Conservation (phyloP, 768 basidiomycete genomes). For the Suillus subaureus region DNA sequence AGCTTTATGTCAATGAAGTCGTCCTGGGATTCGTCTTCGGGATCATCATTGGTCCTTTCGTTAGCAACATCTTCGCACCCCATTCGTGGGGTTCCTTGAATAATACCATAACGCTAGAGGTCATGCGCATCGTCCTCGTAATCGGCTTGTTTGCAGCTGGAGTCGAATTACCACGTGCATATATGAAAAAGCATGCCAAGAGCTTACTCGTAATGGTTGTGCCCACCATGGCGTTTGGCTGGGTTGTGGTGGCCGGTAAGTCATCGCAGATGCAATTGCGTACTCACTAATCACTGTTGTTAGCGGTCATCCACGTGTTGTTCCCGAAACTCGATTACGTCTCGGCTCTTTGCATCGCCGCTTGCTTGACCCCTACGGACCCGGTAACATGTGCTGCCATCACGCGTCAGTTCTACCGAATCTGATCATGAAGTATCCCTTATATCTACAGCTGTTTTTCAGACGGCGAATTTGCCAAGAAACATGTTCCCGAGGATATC, state of each 20-base stretch:
- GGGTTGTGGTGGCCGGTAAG: constrained; percentile 75
- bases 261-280: constrained; percentile 8
- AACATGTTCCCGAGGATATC: constrained; percentile 72
- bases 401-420: constrained; percentile 50
- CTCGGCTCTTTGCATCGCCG: constrained; percentile 83
- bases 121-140: constrained; percentile 87
- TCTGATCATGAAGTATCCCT: background rate
- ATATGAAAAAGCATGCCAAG: constrained; percentile 78
- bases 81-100: constrained; percentile 62
- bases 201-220: constrained; percentile 71
- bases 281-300: background rate
- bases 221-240: constrained; percentile 83
- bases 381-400: constrained; percentile 89
- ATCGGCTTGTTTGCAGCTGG: constrained; percentile 94
- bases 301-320: constrained; percentile 67
- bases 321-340: constrained; percentile 74
- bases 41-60: constrained; percentile 68
- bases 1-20: constrained; percentile 93
- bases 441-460: background rate
- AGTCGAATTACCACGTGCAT: constrained; percentile 86
- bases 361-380: constrained; percentile 92
- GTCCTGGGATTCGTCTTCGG: constrained; percentile 80
- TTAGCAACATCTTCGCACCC: constrained; percentile 73
- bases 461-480: constrained; percentile 73
- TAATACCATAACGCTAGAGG: constrained; percentile 76